These are phyloP conservation scores for Suhomyces atakaporum DNA, from an alignment of 1,139 yeast genomes.

Conservation along the genomic window DNA sequence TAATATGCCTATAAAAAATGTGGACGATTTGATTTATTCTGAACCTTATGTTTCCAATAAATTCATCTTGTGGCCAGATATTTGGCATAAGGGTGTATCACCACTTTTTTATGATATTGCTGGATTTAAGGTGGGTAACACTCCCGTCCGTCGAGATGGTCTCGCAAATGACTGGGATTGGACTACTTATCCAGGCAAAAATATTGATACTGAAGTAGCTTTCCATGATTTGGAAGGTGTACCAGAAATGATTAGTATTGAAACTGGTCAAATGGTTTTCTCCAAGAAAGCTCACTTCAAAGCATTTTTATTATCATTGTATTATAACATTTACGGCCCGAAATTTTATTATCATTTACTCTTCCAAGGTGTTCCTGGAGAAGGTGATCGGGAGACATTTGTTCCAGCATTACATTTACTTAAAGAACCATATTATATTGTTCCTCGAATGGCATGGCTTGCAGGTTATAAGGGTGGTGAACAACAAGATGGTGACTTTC, in stretches of 20 bases:
- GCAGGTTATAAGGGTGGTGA: constrained; percentile 26
- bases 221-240: constrained; percentile 38
- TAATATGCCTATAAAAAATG: constrained; percentile 35
- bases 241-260: constrained; percentile 32
- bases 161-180: constrained; percentile 29
- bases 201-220: constrained; percentile 22
- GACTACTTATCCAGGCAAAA: constrained; percentile 22
- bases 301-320: constrained; percentile 32
- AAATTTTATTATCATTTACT: constrained; percentile 32
- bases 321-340: constrained; percentile 35
- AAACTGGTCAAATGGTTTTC: constrained; percentile 40
- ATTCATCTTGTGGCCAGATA: constrained; percentile 43
- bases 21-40: constrained; percentile 29
- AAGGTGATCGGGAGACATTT: constrained; percentile 43
- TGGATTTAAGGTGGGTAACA: constrained; percentile 32
- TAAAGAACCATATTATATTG: constrained; percentile 36
- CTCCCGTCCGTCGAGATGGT: constrained; percentile 30
- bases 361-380: constrained; percentile 41
- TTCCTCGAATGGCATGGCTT: constrained; percentile 24
- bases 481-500: constrained; percentile 20
- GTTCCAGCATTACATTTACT: constrained; percentile 42
- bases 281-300: constrained; percentile 35
- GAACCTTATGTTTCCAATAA: constrained; percentile 31
- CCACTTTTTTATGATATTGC: constrained; percentile 40
- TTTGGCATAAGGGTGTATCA: constrained; percentile 39